These are phyloP conservation scores for Vitis labrusca DNA, from an alignment of 164 flowering plant species.

Conservation along the genomic window DNA sequence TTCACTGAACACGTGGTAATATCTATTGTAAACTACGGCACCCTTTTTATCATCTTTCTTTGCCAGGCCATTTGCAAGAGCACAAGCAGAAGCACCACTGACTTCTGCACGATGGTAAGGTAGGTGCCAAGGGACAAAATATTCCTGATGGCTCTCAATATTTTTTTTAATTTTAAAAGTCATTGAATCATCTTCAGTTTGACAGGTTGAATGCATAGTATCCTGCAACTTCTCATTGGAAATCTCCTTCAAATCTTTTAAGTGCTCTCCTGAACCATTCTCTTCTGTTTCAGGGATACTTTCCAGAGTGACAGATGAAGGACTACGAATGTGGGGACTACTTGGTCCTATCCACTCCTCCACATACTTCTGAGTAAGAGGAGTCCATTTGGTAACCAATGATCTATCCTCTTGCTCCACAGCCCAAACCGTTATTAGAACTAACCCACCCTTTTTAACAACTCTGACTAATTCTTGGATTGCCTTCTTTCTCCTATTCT, in stretches of 20 bases:
- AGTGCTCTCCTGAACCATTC: constrained; percentile 18
- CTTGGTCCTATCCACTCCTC: constrained; percentile 95
- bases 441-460: constrained; percentile 82
- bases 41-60: constrained; percentile 91
- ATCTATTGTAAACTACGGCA: constrained; percentile 91
- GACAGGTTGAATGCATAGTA: constrained; percentile 11
- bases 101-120: constrained; percentile 98
- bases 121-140: constrained; percentile 99
- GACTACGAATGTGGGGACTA: constrained; percentile 56
- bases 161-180: constrained; percentile 17
- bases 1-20: constrained; percentile 94
- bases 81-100: constrained; percentile 78
- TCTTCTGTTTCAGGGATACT: constrained; percentile 87
- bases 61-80: constrained; percentile 83
- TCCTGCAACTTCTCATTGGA: constrained; percentile 14
- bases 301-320: constrained; percentile 42
- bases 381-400: constrained; percentile 85
- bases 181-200: constrained; percentile 15
- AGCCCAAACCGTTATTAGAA: constrained; percentile 96
- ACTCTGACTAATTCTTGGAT: constrained; percentile 76
- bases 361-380: constrained; percentile 58
- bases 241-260: constrained; percentile 17
- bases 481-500: constrained; percentile 78
- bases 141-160: constrained; percentile 65
- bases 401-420: constrained; percentile 86